Evolutionary conservation across 2,329 filamentous ascomycete species (phyloP).

Genomic region (Akanthomyces muscarius): DNA sequence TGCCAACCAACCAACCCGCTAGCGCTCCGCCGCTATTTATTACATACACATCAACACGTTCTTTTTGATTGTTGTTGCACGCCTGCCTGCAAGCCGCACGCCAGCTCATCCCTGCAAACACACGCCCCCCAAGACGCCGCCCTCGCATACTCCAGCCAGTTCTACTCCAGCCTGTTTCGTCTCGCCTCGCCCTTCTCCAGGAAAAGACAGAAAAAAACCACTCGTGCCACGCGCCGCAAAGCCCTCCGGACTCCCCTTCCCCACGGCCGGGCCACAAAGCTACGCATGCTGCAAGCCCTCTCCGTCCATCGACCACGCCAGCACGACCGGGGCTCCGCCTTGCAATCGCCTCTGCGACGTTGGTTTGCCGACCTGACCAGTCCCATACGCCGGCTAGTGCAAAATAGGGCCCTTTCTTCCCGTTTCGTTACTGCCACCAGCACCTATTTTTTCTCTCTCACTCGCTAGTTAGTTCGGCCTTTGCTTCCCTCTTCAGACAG

Average conservation of each 20-base stretch:
- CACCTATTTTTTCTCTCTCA: neutral
- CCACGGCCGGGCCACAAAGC: neutral
- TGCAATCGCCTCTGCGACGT: constrained; percentile 18
- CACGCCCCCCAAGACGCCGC: too few species aligned
- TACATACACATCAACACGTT: neutral
- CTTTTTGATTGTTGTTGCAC: neutral
- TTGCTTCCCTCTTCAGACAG: neutral
- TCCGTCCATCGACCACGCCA: constrained; percentile 6
- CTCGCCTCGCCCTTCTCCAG: neutral
- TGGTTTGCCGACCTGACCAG: constrained; percentile 15
- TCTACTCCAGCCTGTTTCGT: too few species aligned
- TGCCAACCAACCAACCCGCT: constrained; percentile 17
- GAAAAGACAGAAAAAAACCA: neutral
- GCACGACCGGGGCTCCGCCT: constrained; percentile 13
- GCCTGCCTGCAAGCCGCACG: too few species aligned
- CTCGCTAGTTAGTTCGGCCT: neutral
- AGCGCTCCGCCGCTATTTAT: constrained; percentile 12
- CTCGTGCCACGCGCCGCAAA: neutral
- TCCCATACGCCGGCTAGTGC: neutral
- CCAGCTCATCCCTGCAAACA: too few species aligned
- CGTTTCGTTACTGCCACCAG: neutral
- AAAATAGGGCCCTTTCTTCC: neutral
- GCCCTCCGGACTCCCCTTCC: neutral
- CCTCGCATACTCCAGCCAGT: too few species aligned
- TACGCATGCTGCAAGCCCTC: neutral